Percentiles rank a stretch among this genome's conserved stretches.
Evolutionary conservation across 2,329 filamentous ascomycete genomes (phyloP).

Genomic region (Trichoderma brevicompactum): DNA sequence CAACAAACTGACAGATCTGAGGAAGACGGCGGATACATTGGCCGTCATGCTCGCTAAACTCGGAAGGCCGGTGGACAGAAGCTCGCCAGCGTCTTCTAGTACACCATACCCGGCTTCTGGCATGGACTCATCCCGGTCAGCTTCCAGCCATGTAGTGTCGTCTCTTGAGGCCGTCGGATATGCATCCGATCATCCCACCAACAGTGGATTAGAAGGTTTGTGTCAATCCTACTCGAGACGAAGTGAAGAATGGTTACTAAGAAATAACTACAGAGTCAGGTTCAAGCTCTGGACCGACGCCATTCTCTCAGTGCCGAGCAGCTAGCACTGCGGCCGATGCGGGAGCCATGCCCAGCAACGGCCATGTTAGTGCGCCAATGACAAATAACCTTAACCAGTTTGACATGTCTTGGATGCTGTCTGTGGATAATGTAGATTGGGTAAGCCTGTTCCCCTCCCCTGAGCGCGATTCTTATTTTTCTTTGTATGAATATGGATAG

Average conservation of each 20-base stretch:
- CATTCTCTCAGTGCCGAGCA: neutral
- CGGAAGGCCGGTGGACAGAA: slow-evolving; percentile 38
- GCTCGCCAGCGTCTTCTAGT: neutral
- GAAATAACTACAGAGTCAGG: slow-evolving; percentile 13
- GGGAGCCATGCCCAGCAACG: neutral
- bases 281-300: slow-evolving; percentile 14
- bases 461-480: neutral
- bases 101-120: neutral
- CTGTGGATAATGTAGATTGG: slow-evolving; percentile 45
- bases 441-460: slow-evolving; percentile 36
- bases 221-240: neutral
- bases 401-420: slow-evolving; percentile 45
- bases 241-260: slow-evolving; percentile 18
- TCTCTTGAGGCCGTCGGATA: slow-evolving; percentile 32
- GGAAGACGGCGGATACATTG: slow-evolving; percentile 53
- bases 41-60: slow-evolving; percentile 52
- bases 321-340: neutral
- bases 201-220: slow-evolving; percentile 35
- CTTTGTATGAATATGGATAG: neutral
- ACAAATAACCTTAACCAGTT: slow-evolving; percentile 34
- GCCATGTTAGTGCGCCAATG: slow-evolving; percentile 5
- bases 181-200: slow-evolving; percentile 33
- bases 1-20: slow-evolving; percentile 45
- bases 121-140: slow-evolving; percentile 26
- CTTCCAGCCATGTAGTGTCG: slow-evolving; percentile 32